These are phyloP conservation scores for Ustilaginoidea virens DNA, from an alignment of 2,329 filamentous ascomycete genomes.

Conservation along the genomic window DNA sequence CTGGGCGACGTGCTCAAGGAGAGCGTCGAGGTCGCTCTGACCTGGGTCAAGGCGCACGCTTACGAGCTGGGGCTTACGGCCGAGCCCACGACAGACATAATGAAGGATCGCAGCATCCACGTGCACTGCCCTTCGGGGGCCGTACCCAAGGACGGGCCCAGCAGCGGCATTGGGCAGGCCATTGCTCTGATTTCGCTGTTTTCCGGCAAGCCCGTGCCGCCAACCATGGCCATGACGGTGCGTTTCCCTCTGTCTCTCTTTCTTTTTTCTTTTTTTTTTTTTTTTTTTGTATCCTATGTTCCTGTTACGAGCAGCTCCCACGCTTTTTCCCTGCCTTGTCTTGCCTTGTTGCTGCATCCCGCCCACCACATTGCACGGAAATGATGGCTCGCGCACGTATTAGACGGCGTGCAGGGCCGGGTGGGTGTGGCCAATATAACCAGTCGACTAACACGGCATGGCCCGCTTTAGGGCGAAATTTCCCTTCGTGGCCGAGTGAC, in stretches of 20 bases:
- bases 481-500: conserved; percentile 80
- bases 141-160: conserved; percentile 82
- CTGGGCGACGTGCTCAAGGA: conserved; percentile 95
- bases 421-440: too few relatives aligned
- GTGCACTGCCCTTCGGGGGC: conserved; percentile 92
- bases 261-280: not conserved
- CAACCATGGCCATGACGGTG: conserved; percentile 89
- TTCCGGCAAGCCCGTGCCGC: conserved; percentile 69
- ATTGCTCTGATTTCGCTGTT: conserved; percentile 88
- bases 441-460: not conserved
- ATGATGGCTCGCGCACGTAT: too few relatives aligned
- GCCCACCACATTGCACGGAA: too few relatives aligned
- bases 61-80: conserved; percentile 76
- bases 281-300: not conserved
- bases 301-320: too few relatives aligned
- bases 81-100: conserved; percentile 76
- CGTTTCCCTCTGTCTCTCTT: conserved; percentile 11
- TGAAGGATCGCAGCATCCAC: conserved; percentile 87
- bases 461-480: conserved; percentile 38
- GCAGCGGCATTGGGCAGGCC: conserved; percentile 84
- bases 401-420: too few relatives aligned
- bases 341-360: too few relatives aligned
- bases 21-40: conserved; percentile 86
- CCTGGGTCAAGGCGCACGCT: conserved; percentile 94
- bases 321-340: not conserved